Conservation (phyloP, 2,329 filamentous ascomycete species). For the Aspergillus tanneri region DNA sequence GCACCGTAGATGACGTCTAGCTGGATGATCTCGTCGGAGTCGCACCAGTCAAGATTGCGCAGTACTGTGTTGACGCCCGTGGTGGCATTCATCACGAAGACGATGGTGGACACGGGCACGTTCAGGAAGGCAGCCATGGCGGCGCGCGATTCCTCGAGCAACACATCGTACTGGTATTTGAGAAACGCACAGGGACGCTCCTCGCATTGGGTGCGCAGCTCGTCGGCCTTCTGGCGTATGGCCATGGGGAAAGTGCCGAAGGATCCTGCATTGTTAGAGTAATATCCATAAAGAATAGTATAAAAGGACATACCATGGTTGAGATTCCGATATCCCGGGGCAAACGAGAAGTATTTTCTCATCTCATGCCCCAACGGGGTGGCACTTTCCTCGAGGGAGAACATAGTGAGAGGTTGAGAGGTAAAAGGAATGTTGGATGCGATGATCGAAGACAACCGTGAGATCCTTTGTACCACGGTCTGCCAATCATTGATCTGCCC, state of each 20-base stretch:
- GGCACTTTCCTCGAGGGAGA: background rate
- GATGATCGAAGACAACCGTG: no score
- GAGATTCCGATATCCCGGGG: constrained; percentile 63
- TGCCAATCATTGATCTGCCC: no score
- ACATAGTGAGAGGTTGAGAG: background rate
- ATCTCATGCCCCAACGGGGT: constrained; percentile 50
- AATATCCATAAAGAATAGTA: constrained; percentile 49
- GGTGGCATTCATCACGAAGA: constrained; percentile 76
- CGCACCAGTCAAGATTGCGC: constrained; percentile 64
- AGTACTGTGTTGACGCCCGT: constrained; percentile 66
- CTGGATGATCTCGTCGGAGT: constrained; percentile 57
- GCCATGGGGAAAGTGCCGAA: background rate
- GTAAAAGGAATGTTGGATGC: no score
- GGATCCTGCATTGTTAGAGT: background rate
- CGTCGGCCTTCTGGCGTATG: background rate
- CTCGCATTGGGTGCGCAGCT: background rate
- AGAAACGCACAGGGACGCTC: background rate
- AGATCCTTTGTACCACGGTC: no score
- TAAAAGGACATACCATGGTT: constrained; percentile 62
- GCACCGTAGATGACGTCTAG: constrained; percentile 73
- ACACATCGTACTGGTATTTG: constrained; percentile 57
- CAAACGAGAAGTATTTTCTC: constrained; percentile 63
- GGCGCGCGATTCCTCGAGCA: constrained; percentile 62
- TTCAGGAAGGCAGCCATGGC: constrained; percentile 66
- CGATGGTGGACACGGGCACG: constrained; percentile 61